Evolutionary conservation across 768 basidiomycete species (phyloP).

Genomic region (Amanita thiersii): DNA sequence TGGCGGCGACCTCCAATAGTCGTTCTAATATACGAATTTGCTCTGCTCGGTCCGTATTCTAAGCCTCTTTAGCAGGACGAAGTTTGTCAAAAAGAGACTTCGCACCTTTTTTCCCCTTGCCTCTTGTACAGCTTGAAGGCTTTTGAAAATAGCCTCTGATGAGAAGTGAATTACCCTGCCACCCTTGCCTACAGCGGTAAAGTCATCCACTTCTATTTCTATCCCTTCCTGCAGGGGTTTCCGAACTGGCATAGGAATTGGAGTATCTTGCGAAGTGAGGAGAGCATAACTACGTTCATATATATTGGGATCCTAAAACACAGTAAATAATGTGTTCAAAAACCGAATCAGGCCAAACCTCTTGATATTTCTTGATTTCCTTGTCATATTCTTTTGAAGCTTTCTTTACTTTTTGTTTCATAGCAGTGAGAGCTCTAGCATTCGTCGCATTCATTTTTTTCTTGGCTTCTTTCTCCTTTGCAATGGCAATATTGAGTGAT

Average conservation of each 20-base stretch:
- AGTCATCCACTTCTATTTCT: slow-evolving; percentile 57
- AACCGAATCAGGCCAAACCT: slow-evolving; percentile 37
- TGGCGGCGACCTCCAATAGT: slow-evolving; percentile 76
- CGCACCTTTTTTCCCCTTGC: slow-evolving; percentile 92
- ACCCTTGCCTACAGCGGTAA: slow-evolving; percentile 87
- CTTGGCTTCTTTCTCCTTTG: slow-evolving; percentile 86
- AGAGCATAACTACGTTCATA: slow-evolving; percentile 73
- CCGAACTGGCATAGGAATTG: slow-evolving; percentile 25
- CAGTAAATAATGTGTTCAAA: slow-evolving; percentile 1
- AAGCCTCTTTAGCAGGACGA: slow-evolving; percentile 5
- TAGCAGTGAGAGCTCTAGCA: slow-evolving; percentile 89
- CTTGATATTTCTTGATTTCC: slow-evolving; percentile 71
- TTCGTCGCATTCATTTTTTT: slow-evolving; percentile 97
- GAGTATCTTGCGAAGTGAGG: slow-evolving; percentile 37
- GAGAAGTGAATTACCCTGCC: slow-evolving; percentile 80
- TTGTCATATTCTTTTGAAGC: slow-evolving; percentile 80
- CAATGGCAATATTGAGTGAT: slow-evolving; percentile 61
- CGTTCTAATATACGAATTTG: slow-evolving; percentile 89
- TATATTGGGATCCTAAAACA: slow-evolving; percentile 71
- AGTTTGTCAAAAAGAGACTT: slow-evolving; percentile 2
- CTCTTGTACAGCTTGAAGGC: slow-evolving; percentile 84
- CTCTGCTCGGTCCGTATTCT: slow-evolving; percentile 96
- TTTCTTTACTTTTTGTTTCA: slow-evolving; percentile 98
- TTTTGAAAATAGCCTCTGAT: slow-evolving; percentile 85
- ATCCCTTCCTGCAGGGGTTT: slow-evolving; percentile 26